Percentiles rank a stretch among this genome's conserved stretches.
phyloP scores from a whole-genome alignment of 2,329 filamentous ascomycete species.

The Botrytis hyacinthi region DNA sequence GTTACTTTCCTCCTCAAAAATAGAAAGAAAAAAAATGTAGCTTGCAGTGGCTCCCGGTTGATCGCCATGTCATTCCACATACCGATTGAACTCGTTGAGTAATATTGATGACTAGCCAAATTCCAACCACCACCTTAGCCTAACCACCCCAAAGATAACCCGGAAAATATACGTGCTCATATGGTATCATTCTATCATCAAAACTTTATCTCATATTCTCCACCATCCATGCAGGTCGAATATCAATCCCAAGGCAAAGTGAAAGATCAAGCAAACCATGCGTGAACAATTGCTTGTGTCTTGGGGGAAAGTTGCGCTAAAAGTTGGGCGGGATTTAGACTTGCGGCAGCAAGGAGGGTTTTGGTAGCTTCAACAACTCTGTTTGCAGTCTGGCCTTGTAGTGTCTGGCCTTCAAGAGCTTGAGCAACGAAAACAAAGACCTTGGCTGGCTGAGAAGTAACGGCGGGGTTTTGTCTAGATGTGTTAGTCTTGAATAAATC shows the following conservation, averaged over 20 bases:
- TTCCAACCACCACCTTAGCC: conserved; percentile 13
- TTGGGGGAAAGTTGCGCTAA: conserved; percentile 74
- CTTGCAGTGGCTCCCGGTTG: neutral
- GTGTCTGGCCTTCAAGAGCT: conserved; percentile 84
- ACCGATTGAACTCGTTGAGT: neutral
- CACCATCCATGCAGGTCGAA: conserved; percentile 13
- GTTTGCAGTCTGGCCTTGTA: conserved; percentile 78
- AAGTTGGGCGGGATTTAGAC: conserved; percentile 72
- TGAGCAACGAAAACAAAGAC: conserved; percentile 83
- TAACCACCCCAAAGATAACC: conserved; percentile 20
- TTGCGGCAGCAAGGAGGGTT: conserved; percentile 68
- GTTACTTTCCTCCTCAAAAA: neutral
- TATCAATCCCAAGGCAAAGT: conserved; percentile 42
- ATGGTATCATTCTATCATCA: conserved; percentile 24
- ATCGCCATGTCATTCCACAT: conserved; percentile 22
- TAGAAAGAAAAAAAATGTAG: neutral
- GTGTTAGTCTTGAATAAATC: conserved; percentile 34
- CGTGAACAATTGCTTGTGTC: conserved; percentile 75
- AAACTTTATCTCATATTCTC: conserved; percentile 17
- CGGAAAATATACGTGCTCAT: conserved; percentile 22
- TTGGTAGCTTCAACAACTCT: conserved; percentile 78
- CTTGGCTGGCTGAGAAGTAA: conserved; percentile 73
- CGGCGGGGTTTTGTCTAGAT: conserved; percentile 76
- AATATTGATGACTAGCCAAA: conserved; percentile 22
- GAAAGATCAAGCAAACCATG: conserved; percentile 59